Evolutionary conservation across 2,329 filamentous ascomycete genomes (phyloP).

Genomic region (Ramularia endophylla): DNA sequence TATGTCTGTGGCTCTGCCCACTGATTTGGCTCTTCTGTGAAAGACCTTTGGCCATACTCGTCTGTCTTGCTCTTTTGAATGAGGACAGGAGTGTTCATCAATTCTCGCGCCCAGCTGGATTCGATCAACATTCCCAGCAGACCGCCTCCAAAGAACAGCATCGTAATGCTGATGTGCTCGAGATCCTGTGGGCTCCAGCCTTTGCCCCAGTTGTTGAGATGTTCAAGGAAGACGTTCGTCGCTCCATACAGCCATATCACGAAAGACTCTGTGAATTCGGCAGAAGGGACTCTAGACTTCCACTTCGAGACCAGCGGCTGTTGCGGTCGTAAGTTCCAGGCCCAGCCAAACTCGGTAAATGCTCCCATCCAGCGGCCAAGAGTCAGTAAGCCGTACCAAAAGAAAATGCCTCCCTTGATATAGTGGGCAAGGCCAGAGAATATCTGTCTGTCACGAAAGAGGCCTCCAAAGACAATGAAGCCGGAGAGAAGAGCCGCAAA

Average conservation of each 20-base stretch:
- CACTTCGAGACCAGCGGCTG: slow-evolving; percentile 54
- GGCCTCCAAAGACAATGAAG: slow-evolving; percentile 69
- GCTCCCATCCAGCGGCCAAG: slow-evolving; percentile 85
- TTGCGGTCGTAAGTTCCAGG: slow-evolving; percentile 79
- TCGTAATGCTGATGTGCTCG: slow-evolving; percentile 86
- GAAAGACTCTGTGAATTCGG: slow-evolving; percentile 83
- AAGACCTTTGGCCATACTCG: slow-evolving; percentile 4
- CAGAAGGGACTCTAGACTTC: slow-evolving; percentile 59
- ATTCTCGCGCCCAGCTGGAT: slow-evolving; percentile 52
- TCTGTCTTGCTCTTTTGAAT: slow-evolving; percentile 34
- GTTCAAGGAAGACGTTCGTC: slow-evolving; percentile 89
- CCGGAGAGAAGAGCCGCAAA: slow-evolving; percentile 69
- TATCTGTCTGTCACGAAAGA: slow-evolving; percentile 57
- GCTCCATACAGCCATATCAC: slow-evolving; percentile 86
- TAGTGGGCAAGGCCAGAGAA: slow-evolving; percentile 89
- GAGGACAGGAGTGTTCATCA: slow-evolving; percentile 52
- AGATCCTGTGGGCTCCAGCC: slow-evolving; percentile 74
- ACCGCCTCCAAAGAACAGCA: slow-evolving; percentile 91
- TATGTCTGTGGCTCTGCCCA: slow-evolving; percentile 62
- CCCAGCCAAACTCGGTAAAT: slow-evolving; percentile 88
- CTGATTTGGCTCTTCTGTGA: slow-evolving; percentile 28
- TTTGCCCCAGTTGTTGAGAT: slow-evolving; percentile 65
- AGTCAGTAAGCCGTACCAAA: slow-evolving; percentile 84
- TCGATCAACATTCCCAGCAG: slow-evolving; percentile 47
- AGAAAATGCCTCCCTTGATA: slow-evolving; percentile 91